phyloP scores from a whole-genome alignment of 257 asterid species.

The Ilex asprella region DNA sequence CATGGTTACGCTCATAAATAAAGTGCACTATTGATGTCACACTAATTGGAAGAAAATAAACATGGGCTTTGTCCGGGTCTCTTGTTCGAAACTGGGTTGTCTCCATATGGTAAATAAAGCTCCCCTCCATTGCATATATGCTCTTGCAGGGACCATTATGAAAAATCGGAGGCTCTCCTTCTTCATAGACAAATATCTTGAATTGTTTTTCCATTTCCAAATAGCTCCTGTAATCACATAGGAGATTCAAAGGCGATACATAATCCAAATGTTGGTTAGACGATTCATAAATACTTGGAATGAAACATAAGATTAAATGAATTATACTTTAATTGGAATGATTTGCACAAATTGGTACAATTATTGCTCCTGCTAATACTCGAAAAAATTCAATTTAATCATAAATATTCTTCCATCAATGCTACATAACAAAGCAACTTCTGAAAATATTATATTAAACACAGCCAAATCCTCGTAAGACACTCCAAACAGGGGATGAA shows the following conservation, averaged over 20 bases:
- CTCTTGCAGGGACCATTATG: conserved; percentile 90
- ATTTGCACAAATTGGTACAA: no score
- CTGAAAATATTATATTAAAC: neutral
- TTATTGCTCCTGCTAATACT: neutral
- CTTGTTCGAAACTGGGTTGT: conserved; percentile 50
- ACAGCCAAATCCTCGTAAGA: neutral
- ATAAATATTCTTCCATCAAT: neutral
- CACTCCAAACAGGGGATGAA: neutral
- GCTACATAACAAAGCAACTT: neutral
- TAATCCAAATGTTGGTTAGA: neutral
- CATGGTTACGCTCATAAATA: conserved; percentile 42
- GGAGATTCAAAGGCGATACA: neutral
- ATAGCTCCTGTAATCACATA: conserved; percentile 53
- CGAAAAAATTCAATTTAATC: neutral
- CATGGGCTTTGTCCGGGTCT: conserved; percentile 59
- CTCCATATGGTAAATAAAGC: conserved; percentile 69
- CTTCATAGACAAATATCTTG: conserved; percentile 69
- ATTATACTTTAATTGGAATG: no score
- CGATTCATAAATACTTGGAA: no score
- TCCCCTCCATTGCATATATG: conserved; percentile 86
- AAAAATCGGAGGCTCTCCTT: conserved; percentile 88
- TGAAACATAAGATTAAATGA: no score
- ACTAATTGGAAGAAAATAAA: conserved; percentile 80
- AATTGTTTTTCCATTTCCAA: conserved; percentile 84
- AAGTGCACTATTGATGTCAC: conserved; percentile 73